Conservation (phyloP, 495 filamentous ascomycete species). For the Apiosordaria backusii region DNA sequence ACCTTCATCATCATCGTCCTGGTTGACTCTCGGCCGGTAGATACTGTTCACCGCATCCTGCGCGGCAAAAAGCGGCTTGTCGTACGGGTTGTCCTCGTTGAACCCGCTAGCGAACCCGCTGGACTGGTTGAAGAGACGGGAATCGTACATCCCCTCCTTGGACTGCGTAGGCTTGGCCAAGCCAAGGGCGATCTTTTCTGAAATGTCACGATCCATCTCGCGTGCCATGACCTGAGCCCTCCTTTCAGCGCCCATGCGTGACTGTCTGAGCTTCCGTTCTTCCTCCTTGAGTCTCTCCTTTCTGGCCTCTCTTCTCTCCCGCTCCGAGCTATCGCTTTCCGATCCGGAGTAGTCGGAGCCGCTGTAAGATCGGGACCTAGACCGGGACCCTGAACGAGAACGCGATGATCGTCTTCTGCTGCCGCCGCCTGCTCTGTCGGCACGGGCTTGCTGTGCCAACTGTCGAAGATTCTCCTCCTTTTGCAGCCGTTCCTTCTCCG, state of each 20-base stretch:
- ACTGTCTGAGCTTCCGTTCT: conserved; percentile 87
- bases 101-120: conserved; percentile 85
- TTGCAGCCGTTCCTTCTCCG: conserved; percentile 90
- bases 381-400: conserved; percentile 46
- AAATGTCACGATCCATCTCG: conserved; percentile 95
- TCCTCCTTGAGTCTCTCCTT: conserved; percentile 75
- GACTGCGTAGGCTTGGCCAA: conserved; percentile 91
- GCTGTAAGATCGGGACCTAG: conserved; percentile 49
- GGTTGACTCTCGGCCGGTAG: conserved; percentile 75
- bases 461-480: conserved; percentile 91
- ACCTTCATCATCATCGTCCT: conserved; percentile 72
- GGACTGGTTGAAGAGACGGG: conserved; percentile 88
- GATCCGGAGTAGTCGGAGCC: conserved; percentile 56
- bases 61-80: conserved; percentile 94
- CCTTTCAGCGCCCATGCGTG: conserved; percentile 91
- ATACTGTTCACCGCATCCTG: conserved; percentile 95
- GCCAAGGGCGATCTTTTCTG: conserved; percentile 93
- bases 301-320: conserved; percentile 73
- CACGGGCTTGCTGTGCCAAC: conserved; percentile 87
- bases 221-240: conserved; percentile 86
- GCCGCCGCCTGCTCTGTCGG: conserved; percentile 61
- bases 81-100: conserved; percentile 97
- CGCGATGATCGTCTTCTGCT: conserved; percentile 42
- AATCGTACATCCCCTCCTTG: conserved; percentile 93
- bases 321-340: conserved; percentile 61